A percentile compares a stretch with the other conserved stretches of the same genome.
Evolutionary conservation across 2,329 filamentous ascomycete species (phyloP).

Genomic region (Apiospora rasikravindrae): DNA sequence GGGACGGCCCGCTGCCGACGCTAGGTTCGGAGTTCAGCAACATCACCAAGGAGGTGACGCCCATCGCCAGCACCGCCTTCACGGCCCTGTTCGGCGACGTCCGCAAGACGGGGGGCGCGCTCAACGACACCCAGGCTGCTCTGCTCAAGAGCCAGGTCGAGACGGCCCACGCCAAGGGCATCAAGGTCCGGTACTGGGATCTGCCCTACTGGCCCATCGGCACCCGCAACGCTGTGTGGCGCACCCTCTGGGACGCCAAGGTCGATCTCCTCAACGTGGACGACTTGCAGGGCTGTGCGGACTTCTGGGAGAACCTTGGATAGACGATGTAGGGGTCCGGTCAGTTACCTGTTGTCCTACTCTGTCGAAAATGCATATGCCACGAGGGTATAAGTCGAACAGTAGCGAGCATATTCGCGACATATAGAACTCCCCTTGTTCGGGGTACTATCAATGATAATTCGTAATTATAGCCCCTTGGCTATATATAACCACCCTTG

Average conservation of each 20-base stretch:
- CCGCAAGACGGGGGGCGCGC: conserved; percentile 30
- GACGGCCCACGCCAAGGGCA: conserved; percentile 59
- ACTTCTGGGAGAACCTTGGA: conserved; percentile 22
- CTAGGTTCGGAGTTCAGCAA: conserved; percentile 31
- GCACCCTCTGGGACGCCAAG: conserved; percentile 58
- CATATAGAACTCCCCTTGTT: background rate
- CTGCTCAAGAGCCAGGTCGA: conserved; percentile 57
- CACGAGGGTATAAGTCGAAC: too few species aligned
- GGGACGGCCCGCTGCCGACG: conserved; percentile 48
- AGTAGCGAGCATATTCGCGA: background rate
- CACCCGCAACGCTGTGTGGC: conserved; percentile 64
- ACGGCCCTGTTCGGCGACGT: conserved; percentile 44
- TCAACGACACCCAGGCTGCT: conserved; percentile 55
- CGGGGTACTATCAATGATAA: conserved; percentile 5
- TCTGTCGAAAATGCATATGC: background rate
- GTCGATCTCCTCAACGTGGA: conserved; percentile 69
- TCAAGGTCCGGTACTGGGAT: conserved; percentile 67
- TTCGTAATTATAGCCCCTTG: background rate
- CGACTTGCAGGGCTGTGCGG: conserved; percentile 59
- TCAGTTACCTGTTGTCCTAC: background rate
- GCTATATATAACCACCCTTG: background rate
- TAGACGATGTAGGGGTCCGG: background rate
- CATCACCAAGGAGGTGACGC: conserved; percentile 33
- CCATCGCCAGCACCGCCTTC: conserved; percentile 41
- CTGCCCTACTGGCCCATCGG: conserved; percentile 64